These are phyloP conservation scores for Perilla frutescens DNA, from an alignment of 257 asterid species.

Conservation along the genomic window DNA sequence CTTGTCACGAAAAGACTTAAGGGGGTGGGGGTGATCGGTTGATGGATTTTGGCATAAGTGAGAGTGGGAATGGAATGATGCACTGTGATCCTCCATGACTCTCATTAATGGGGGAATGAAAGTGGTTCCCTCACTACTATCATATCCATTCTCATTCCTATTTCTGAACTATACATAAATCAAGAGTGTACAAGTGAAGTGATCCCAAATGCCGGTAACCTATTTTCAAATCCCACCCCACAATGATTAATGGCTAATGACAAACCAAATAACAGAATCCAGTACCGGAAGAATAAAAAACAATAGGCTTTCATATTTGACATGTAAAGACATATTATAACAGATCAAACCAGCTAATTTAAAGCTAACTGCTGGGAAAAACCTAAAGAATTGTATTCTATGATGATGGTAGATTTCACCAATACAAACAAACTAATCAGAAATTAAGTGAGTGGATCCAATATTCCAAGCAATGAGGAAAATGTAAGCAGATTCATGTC, in stretches of 20 bases:
- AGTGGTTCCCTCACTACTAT: no score
- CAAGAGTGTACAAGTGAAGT: slow-evolving; percentile 2
- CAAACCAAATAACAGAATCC: background rate
- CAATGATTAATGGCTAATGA: background rate
- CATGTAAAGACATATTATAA: no score
- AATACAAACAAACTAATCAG: no score
- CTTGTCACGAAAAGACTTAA: background rate
- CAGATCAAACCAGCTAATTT: background rate
- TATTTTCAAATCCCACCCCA: background rate
- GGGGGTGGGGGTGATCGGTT: no score
- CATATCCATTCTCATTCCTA: background rate
- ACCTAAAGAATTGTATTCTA: no score
- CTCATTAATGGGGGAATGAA: no score
- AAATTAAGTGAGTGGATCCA: no score
- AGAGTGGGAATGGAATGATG: background rate
- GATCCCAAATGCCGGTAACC: background rate
- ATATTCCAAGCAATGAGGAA: slow-evolving; percentile 13
- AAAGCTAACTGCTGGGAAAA: background rate
- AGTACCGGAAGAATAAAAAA: background rate
- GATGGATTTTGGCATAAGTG: background rate
- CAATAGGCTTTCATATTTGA: background rate
- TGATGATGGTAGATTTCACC: no score
- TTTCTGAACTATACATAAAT: background rate
- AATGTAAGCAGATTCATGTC: slow-evolving; percentile 4
- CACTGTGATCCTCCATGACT: background rate